Percentiles rank a stretch among this genome's conserved stretches.
phyloP scores from a whole-genome alignment of 345 rosid genomes.

The Brassica carinata region DNA sequence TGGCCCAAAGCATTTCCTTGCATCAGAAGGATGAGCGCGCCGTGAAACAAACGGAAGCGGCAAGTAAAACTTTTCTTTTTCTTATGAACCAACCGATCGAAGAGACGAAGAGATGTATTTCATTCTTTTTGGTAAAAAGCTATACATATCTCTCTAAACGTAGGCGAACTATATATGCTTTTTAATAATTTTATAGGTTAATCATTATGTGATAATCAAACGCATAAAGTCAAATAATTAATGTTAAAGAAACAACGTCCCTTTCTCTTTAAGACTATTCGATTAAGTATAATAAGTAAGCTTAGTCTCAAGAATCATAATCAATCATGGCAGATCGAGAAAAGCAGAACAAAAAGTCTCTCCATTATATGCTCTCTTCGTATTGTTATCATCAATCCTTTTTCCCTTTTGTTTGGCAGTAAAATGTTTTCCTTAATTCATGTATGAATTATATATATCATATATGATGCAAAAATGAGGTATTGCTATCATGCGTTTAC shows the following conservation, averaged over 20 bases:
- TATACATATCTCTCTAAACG: conserved; percentile 5
- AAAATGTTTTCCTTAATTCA: neutral
- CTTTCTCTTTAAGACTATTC: conserved; percentile 37
- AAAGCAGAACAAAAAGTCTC: conserved; percentile 34
- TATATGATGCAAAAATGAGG: too few relatives aligned
- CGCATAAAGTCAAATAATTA: conserved; percentile 31
- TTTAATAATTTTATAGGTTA: conserved; percentile 25
- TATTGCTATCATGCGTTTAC: conserved; percentile 9
- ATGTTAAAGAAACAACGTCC: conserved; percentile 20
- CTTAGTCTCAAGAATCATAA: conserved; percentile 33
- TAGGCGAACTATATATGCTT: neutral
- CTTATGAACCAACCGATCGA: too few relatives aligned
- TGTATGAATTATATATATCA: neutral
- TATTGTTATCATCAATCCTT: conserved; percentile 37
- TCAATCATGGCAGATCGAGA: conserved; percentile 36
- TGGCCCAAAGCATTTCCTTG: neutral
- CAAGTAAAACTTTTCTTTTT: too few relatives aligned
- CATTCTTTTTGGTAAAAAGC: conserved; percentile 6
- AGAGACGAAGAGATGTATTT: too few relatives aligned
- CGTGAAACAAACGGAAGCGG: too few relatives aligned
- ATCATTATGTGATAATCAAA: conserved; percentile 42
- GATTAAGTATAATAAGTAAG: conserved; percentile 28
- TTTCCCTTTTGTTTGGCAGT: conserved; percentile 2
- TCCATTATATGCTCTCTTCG: conserved; percentile 38
- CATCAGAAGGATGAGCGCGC: too few relatives aligned